Percentiles rank a stretch among this genome's conserved stretches.
These are phyloP conservation scores for Camptophora hylomeconis DNA, from an alignment of 2,329 filamentous ascomycete species.

Conservation along the genomic window DNA sequence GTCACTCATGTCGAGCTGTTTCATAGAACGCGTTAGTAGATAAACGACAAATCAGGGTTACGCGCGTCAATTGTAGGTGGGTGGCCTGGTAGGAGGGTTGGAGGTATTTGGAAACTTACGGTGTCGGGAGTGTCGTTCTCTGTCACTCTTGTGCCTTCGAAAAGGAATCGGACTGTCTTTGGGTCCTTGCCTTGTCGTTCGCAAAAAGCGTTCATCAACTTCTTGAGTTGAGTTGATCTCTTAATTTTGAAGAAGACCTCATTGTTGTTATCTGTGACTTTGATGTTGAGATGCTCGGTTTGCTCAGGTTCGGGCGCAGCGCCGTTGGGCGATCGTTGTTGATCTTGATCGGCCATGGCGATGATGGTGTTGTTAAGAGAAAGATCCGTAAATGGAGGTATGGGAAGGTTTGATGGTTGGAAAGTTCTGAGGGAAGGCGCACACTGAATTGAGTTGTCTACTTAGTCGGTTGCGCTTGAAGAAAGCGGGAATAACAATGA, in stretches of 20 bases:
- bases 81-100: not conserved
- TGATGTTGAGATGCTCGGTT: conserved; percentile 91
- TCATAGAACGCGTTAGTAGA: conserved; percentile 2
- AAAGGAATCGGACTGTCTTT: conserved; percentile 79
- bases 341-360: conserved; percentile 17
- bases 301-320: conserved; percentile 11
- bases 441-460: too few species aligned
- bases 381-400: too few species aligned
- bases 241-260: conserved; percentile 99
- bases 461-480: too few species aligned
- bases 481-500: too few species aligned
- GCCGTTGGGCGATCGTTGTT: conserved; percentile 17
- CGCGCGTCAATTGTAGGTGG: not conserved
- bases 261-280: conserved; percentile 98
- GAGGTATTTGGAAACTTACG: conserved; percentile 43
- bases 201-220: conserved; percentile 97
- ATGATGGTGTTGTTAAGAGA: too few species aligned
- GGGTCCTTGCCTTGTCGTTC: conserved; percentile 84
- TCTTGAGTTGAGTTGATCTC: conserved; percentile 86
- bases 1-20: conserved; percentile 87
- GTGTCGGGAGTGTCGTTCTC: conserved; percentile 79
- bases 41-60: conserved; percentile 3
- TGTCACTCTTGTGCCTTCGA: conserved; percentile 88
- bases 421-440: too few species aligned
- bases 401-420: too few species aligned